A percentile compares a stretch with the other conserved stretches of the same genome.
phyloP scores from a whole-genome alignment of 148 eudicot species.

The Drosera capensis region DNA sequence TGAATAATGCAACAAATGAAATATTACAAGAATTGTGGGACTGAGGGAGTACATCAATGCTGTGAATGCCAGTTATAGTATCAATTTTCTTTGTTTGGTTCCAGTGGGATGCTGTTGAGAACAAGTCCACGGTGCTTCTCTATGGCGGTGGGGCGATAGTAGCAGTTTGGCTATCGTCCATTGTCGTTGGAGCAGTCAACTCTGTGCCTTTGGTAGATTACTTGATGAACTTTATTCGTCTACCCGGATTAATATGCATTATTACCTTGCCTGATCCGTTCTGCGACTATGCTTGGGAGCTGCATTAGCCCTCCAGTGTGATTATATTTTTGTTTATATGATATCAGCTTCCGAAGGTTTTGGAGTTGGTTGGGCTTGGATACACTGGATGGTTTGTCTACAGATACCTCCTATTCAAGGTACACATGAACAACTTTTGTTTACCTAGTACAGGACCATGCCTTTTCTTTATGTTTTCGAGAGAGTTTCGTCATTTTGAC shows the following conservation, averaged over 20 bases:
- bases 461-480: no score
- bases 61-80: not conserved
- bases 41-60: no score
- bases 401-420: conserved; percentile 99
- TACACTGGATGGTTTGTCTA: conserved; percentile 99
- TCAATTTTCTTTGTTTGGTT: conserved; percentile 2
- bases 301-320: not conserved
- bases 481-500: no score
- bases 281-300: no score
- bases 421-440: no score
- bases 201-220: conserved; percentile 77
- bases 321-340: not conserved
- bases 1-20: no score
- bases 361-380: conserved; percentile 99
- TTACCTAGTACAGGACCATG: no score
- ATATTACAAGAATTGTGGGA: no score
- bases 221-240: not conserved
- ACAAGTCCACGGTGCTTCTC: conserved; percentile 89
- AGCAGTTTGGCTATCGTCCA: conserved; percentile 78
- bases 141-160: conserved; percentile 96
- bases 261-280: no score
- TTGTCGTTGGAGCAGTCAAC: conserved; percentile 78
- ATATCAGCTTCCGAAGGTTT: conserved; percentile 85
- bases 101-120: conserved; percentile 95
- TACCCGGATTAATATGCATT: not conserved